A percentile compares a stretch with the other conserved stretches of the same genome.
These are phyloP conservation scores for Lichtheimia hyalospora DNA, from an alignment of 371 early-diverging fungal species.

Conservation along the genomic window DNA sequence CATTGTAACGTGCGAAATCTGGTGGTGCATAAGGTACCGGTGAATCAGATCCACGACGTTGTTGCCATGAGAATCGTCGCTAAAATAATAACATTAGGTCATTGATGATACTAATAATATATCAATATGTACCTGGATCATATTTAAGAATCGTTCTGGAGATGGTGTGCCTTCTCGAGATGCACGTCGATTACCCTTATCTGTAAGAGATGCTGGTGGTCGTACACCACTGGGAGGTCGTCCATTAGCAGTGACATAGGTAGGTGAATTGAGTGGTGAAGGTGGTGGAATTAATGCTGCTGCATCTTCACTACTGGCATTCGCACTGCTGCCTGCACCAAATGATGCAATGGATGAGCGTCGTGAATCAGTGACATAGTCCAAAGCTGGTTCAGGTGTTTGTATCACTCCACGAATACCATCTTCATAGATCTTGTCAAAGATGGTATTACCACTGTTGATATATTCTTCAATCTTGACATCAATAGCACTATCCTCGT, in stretches of 20 bases:
- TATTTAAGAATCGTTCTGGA: slow-evolving; percentile 45
- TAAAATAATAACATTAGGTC: background rate
- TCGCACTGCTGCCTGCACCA: background rate
- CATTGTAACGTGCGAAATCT: slow-evolving; percentile 35
- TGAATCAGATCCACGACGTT: slow-evolving; percentile 22
- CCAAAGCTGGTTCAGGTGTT: slow-evolving; percentile 18
- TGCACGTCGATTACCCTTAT: slow-evolving; percentile 10
- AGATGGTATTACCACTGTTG: slow-evolving; percentile 48
- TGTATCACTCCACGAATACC: slow-evolving; percentile 47
- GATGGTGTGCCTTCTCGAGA: slow-evolving; percentile 39
- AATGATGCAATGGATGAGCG: slow-evolving; percentile 15
- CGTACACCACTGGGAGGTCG: slow-evolving; percentile 5
- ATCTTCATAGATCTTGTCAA: slow-evolving; percentile 59
- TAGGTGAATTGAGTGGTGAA: slow-evolving; percentile 20
- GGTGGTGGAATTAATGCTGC: slow-evolving; percentile 12
- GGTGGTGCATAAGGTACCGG: slow-evolving; percentile 22
- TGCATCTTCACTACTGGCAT: slow-evolving; percentile 10
- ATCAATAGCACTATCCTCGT: slow-evolving; percentile 20
- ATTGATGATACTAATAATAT: background rate
- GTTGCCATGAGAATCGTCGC: slow-evolving; percentile 18
- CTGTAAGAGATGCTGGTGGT: slow-evolving; percentile 18
- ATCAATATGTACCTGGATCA: slow-evolving; percentile 27
- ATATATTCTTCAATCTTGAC: slow-evolving; percentile 44
- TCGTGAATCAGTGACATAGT: slow-evolving; percentile 13
- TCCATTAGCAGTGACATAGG: background rate